A percentile compares a stretch with the other conserved stretches of the same genome.
Conservation (phyloP, 1,284 basidiomycete genomes). For the Cutaneotrichosporon sp. region DNA sequence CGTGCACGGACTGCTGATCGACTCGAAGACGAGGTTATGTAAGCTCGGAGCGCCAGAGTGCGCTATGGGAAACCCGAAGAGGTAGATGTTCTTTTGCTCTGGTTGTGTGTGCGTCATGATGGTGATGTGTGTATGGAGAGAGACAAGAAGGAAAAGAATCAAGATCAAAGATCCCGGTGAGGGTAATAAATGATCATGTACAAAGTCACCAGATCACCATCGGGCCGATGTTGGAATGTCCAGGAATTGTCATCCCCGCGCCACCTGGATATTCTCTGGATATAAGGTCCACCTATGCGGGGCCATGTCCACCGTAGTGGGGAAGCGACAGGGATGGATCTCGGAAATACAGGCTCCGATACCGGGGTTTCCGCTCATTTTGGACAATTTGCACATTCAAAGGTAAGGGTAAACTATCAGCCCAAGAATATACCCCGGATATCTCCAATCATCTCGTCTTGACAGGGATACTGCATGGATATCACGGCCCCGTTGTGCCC, state of each 20-base stretch:
- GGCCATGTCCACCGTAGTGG: background rate
- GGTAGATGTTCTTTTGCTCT: conserved; percentile 62
- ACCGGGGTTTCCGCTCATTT: background rate
- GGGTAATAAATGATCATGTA: background rate
- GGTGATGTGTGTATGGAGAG: background rate
- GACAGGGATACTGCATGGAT: background rate
- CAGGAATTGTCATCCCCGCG: background rate
- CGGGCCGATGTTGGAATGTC: background rate
- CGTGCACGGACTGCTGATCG: conserved; percentile 12
- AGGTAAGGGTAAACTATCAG: background rate
- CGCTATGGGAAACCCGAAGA: conserved; percentile 81
- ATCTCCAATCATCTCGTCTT: background rate
- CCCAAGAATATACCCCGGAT: background rate
- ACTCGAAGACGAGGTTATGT: conserved; percentile 76
- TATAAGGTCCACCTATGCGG: background rate
- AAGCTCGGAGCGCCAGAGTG: conserved; percentile 84
- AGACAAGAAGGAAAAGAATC: background rate
- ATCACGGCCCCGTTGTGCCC: background rate
- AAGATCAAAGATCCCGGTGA: background rate
- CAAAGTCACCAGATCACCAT: background rate
- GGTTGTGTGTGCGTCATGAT: background rate
- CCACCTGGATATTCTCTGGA: background rate
- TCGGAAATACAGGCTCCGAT: background rate
- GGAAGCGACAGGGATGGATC: background rate
- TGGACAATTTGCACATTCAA: background rate